Conservation (phyloP, 2,329 filamentous ascomycete genomes). For the Cladophialophora exuberans region DNA sequence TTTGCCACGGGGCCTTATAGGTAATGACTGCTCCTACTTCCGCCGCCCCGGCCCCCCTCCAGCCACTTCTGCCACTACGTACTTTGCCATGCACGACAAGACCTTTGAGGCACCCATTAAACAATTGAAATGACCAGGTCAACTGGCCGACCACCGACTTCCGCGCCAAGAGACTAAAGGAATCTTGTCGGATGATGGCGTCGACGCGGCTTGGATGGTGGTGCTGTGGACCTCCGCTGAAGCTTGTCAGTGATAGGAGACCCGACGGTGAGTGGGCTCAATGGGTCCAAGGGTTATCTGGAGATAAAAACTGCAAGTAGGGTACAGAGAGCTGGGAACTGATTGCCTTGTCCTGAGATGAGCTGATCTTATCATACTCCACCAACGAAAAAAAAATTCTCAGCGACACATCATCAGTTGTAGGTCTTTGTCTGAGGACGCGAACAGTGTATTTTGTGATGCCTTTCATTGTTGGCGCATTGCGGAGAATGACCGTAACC, state of each 20-base stretch:
- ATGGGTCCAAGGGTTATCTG: too few relatives aligned
- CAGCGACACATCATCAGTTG: too few relatives aligned
- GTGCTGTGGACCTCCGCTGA: background rate
- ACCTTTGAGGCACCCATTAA: too few relatives aligned
- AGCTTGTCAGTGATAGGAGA: background rate
- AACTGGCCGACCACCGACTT: background rate
- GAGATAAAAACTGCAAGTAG: too few relatives aligned
- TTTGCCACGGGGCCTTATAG: background rate
- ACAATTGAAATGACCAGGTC: constrained; percentile 13
- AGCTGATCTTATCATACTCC: too few relatives aligned
- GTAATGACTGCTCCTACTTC: background rate
- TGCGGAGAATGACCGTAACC: constrained; percentile 3
- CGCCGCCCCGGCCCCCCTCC: background rate
- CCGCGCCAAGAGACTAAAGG: background rate
- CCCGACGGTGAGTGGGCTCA: background rate
- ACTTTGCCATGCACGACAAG: too few relatives aligned
- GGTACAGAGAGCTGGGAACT: too few relatives aligned
- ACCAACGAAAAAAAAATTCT: too few relatives aligned
- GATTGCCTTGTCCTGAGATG: too few relatives aligned
- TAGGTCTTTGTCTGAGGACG: too few relatives aligned
- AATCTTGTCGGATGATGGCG: background rate
- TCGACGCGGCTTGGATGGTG: background rate
- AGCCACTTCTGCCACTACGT: background rate
- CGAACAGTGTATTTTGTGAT: too few relatives aligned
- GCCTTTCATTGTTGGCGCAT: too few relatives aligned